Evolutionary conservation across 2,329 filamentous ascomycete genomes (phyloP).

Genomic region (Cercospora sp.): DNA sequence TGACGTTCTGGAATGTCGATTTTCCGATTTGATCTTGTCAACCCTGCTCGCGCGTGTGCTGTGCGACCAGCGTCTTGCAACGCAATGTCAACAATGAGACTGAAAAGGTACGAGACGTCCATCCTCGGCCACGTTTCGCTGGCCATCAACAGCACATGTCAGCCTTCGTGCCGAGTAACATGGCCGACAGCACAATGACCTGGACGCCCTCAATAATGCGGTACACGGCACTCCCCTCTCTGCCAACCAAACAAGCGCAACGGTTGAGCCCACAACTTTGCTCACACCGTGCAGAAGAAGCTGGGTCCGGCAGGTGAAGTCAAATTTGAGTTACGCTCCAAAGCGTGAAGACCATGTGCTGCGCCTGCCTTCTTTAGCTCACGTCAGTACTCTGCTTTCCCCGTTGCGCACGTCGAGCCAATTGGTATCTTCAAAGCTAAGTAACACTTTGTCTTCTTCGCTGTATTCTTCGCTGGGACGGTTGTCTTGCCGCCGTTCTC

Average conservation of each 20-base stretch:
- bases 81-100: not conserved
- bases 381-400: conserved; percentile 55
- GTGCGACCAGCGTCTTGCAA: not conserved
- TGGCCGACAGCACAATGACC: not conserved
- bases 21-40: no score
- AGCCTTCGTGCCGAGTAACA: not conserved
- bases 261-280: not conserved
- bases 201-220: not conserved
- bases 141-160: not conserved
- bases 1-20: no score
- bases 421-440: conserved; percentile 45
- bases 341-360: not conserved
- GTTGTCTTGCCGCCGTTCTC: conserved; percentile 39
- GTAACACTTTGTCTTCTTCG: conserved; percentile 34
- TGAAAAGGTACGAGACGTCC: not conserved
- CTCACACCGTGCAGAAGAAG: not conserved
- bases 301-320: not conserved
- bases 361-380: conserved; percentile 13
- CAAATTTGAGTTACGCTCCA: not conserved
- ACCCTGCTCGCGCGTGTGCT: not conserved
- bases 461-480: conserved; percentile 40
- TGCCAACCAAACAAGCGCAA: not conserved
- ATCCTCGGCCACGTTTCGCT: not conserved
- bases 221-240: not conserved
- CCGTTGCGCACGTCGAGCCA: conserved; percentile 60